phyloP scores from a whole-genome alignment of 169 alveolate species.

The Plasmodium sp. region DNA sequence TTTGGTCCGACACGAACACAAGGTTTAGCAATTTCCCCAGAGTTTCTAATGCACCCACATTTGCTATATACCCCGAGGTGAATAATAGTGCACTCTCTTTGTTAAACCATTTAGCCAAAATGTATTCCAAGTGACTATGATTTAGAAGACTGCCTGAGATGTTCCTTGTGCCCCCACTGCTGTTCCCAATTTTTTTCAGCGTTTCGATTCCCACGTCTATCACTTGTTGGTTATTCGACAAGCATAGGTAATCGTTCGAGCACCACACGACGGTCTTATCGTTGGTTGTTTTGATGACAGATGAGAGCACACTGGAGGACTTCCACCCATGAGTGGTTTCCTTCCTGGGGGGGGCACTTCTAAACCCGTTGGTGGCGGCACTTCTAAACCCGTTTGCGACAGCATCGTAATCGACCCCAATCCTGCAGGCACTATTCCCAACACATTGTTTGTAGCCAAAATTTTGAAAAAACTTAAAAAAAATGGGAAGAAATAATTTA shows the following conservation, averaged over 20 bases:
- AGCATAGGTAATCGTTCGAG: constrained; percentile 90
- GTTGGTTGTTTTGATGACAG: neutral
- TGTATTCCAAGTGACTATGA: constrained; percentile 87
- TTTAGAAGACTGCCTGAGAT: constrained; percentile 88
- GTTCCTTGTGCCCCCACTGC: constrained; percentile 94
- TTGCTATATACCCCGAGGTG: constrained; percentile 91
- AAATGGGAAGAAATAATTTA: constrained; percentile 15
- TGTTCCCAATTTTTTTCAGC: constrained; percentile 86
- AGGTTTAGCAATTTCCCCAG: constrained; percentile 84
- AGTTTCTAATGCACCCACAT: constrained; percentile 89
- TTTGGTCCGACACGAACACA: constrained; percentile 87
- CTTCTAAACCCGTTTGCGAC: neutral
- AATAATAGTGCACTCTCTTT: constrained; percentile 88
- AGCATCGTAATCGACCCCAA: neutral
- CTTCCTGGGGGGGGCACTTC: neutral
- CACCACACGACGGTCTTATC: constrained; percentile 80
- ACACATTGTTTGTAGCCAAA: constrained; percentile 56
- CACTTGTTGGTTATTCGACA: constrained; percentile 89
- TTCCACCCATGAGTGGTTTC: neutral
- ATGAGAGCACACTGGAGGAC: neutral
- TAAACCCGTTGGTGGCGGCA: neutral
- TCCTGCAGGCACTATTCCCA: constrained; percentile 5
- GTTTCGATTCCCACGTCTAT: constrained; percentile 86
- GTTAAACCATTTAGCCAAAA: constrained; percentile 86
- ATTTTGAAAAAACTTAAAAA: constrained; percentile 55